Evolutionary conservation across 108 stramenopile species (phyloP).

Genomic region (Bacterosira constricta): DNA sequence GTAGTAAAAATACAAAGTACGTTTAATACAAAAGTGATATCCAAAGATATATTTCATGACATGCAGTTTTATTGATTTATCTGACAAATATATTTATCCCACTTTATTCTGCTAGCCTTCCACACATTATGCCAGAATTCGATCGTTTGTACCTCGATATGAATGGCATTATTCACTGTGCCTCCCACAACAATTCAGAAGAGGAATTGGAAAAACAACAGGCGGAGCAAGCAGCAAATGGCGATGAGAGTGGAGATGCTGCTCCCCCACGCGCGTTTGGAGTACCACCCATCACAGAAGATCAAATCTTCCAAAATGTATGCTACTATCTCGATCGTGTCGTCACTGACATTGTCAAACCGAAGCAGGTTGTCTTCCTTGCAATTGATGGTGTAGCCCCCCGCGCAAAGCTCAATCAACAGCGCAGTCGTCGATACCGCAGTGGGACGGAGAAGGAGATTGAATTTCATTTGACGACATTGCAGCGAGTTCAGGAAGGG

Average conservation of each 20-base stretch:
- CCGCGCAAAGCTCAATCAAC: conserved; percentile 98
- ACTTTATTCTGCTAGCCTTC: neutral
- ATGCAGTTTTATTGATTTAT: neutral
- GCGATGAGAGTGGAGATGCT: conserved; percentile 10
- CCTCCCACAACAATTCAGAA: conserved; percentile 91
- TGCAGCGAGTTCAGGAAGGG: conserved; percentile 54
- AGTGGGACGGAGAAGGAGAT: conserved; percentile 86
- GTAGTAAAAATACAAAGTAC: conserved; percentile 35
- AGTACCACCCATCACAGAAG: conserved; percentile 45
- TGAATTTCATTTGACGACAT: conserved; percentile 70
- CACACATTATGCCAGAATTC: conserved; percentile 83
- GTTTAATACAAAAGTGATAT: neutral
- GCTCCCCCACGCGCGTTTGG: neutral
- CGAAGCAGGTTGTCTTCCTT: conserved; percentile 89
- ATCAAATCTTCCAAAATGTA: conserved; percentile 82
- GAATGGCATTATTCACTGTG: conserved; percentile 98
- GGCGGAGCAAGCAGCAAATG: conserved; percentile 6
- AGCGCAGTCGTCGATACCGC: conserved; percentile 95
- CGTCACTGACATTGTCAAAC: conserved; percentile 88
- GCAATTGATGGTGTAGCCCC: conserved; percentile 99
- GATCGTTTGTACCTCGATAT: conserved; percentile 97
- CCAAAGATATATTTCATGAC: neutral
- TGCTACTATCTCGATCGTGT: conserved; percentile 92
- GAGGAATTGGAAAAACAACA: conserved; percentile 52
- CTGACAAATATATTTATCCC: neutral